Evolutionary conservation across 805 yeast species (phyloP).

Genomic region (Metschnikowia lachancei): DNA sequence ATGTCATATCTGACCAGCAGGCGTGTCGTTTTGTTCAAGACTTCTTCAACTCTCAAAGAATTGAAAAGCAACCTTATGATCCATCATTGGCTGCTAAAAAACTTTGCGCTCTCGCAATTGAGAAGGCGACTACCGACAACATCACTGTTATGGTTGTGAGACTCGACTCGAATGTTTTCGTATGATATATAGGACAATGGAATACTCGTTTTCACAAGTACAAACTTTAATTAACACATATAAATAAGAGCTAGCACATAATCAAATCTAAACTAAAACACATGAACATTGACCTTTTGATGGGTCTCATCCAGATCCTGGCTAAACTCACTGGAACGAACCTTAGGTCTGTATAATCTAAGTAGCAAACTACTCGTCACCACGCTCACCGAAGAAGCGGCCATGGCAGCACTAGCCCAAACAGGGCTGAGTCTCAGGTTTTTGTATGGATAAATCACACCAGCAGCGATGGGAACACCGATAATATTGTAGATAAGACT

Average conservation of each 20-base stretch:
- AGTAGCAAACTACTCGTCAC: slow-evolving; percentile 55
- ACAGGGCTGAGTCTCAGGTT: slow-evolving; percentile 57
- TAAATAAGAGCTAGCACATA: too few relatives aligned
- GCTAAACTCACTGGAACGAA: slow-evolving; percentile 14
- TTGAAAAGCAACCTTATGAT: slow-evolving; percentile 25
- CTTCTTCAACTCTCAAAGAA: slow-evolving; percentile 35
- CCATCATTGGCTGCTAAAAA: slow-evolving; percentile 66
- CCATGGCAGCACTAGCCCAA: slow-evolving; percentile 71
- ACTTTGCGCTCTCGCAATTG: slow-evolving; percentile 71
- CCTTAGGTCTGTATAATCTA: slow-evolving; percentile 44
- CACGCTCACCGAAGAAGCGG: slow-evolving; percentile 56
- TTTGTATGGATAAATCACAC: slow-evolving; percentile 56
- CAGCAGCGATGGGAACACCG: slow-evolving; percentile 66
- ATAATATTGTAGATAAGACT: slow-evolving; percentile 54
- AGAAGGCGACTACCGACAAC: slow-evolving; percentile 81
- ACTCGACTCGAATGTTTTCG: slow-evolving; percentile 47
- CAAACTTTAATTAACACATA: too few relatives aligned
- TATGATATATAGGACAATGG: not conserved
- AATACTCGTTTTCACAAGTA: not conserved
- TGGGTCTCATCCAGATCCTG: not conserved
- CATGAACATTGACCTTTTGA: not conserved
- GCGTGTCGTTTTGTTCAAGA: slow-evolving; percentile 72
- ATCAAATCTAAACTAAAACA: not conserved
- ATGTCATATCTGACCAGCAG: slow-evolving; percentile 78
- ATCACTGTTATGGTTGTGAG: slow-evolving; percentile 88